These are phyloP conservation scores for Psilocybe subaeruginosa DNA, from an alignment of 768 basidiomycete species.

Conservation along the genomic window DNA sequence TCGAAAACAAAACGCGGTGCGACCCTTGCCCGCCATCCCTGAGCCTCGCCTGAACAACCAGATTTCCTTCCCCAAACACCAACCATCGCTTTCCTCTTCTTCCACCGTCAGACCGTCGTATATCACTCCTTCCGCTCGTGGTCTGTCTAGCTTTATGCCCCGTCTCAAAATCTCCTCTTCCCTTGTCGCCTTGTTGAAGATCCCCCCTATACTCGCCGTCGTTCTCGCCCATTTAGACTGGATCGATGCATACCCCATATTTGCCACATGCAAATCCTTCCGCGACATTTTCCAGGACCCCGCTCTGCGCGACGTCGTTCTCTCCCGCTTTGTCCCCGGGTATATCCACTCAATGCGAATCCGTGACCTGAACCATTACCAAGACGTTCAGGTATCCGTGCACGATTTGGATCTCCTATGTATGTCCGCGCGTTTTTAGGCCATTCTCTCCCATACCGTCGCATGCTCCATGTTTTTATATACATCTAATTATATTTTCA, in stretches of 20 bases:
- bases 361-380: slow-evolving; percentile 41
- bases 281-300: slow-evolving; percentile 32
- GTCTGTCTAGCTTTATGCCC: slow-evolving; percentile 21
- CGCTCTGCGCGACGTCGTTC: slow-evolving; percentile 38
- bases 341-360: slow-evolving; percentile 48
- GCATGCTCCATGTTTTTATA: neutral
- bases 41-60: neutral
- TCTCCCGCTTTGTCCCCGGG: slow-evolving; percentile 59
- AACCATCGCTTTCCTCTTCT: slow-evolving; percentile 6
- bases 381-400: slow-evolving; percentile 55
- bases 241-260: slow-evolving; percentile 40
- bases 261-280: slow-evolving; percentile 36
- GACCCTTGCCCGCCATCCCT: slow-evolving; percentile 16
- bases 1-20: neutral
- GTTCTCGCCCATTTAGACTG: slow-evolving; percentile 39
- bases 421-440: slow-evolving; percentile 40
- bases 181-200: slow-evolving; percentile 21
- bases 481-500: neutral
- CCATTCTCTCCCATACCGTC: slow-evolving; percentile 12
- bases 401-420: slow-evolving; percentile 66
- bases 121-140: slow-evolving; percentile 14
- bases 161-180: slow-evolving; percentile 8
- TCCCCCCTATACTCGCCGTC: slow-evolving; percentile 24
- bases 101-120: neutral
- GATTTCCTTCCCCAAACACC: slow-evolving; percentile 1